Evolutionary conservation across 163 green algal species (phyloP).

Genomic region (Trebouxia gelatinosa): DNA sequence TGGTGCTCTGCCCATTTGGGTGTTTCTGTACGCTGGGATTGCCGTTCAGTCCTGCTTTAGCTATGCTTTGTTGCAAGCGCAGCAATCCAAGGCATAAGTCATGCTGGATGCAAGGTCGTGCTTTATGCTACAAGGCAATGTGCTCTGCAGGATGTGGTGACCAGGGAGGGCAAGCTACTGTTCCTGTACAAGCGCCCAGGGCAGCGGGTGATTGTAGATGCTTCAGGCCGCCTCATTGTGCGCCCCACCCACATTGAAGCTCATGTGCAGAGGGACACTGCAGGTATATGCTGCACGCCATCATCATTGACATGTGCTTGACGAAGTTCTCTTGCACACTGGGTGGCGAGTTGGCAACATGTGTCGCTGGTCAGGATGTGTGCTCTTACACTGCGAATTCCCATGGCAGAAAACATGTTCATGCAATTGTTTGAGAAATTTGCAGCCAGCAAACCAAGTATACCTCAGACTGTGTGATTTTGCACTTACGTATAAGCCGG

Average conservation of each 20-base stretch:
- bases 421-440: background rate
- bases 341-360: background rate
- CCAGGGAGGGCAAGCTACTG: background rate
- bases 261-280: background rate
- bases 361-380: background rate
- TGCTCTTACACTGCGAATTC: background rate
- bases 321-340: background rate
- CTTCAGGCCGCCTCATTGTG: constrained; percentile 45
- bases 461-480: no score
- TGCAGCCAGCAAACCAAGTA: background rate
- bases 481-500: no score
- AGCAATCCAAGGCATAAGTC: background rate
- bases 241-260: constrained; percentile 41
- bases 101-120: background rate
- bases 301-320: no score
- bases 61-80: background rate
- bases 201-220: constrained; percentile 43
- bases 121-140: background rate
- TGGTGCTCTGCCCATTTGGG: no score
- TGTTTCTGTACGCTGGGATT: no score
- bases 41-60: no score
- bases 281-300: background rate
- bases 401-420: background rate
- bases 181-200: constrained; percentile 21
- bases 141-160: constrained; percentile 13